Evolutionary conservation across 495 filamentous ascomycete genomes (phyloP).

Genomic region (Peziza echinospora): DNA sequence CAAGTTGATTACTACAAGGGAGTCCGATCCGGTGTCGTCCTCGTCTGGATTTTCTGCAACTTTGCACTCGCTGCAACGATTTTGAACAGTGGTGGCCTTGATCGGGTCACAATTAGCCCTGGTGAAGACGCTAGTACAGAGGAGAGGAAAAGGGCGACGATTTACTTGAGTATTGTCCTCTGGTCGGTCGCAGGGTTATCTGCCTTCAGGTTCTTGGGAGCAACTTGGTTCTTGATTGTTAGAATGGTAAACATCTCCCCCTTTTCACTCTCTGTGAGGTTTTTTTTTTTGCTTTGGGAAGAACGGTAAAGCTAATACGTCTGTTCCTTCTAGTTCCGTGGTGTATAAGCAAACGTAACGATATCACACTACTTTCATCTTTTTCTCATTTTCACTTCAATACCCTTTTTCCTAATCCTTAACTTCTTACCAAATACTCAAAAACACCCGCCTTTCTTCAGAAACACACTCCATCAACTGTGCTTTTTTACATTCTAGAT

Average conservation of each 20-base stretch:
- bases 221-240: constrained; percentile 85
- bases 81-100: constrained; percentile 59
- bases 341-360: too few relatives aligned
- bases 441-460: too few relatives aligned
- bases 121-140: constrained; percentile 26
- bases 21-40: constrained; percentile 73
- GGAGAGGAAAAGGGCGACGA: constrained; percentile 30
- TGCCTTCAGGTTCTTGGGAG: constrained; percentile 76
- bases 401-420: too few relatives aligned
- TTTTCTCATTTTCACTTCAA: too few relatives aligned
- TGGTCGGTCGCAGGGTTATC: constrained; percentile 80
- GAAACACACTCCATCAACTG: too few relatives aligned
- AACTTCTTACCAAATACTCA: too few relatives aligned
- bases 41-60: constrained; percentile 94
- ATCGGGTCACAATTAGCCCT: constrained; percentile 29
- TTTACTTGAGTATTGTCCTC: constrained; percentile 79
- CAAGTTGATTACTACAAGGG: constrained; percentile 98
- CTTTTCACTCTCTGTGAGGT: not conserved
- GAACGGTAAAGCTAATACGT: not conserved
- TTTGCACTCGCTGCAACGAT: constrained; percentile 78
- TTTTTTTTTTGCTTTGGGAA: not conserved
- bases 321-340: not conserved
- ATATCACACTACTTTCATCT: too few relatives aligned
- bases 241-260: constrained; percentile 47
- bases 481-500: too few relatives aligned